Base-by-base conservation (phyloP, 257 asterid genomes). In the Euphrasia confusa region DNA sequence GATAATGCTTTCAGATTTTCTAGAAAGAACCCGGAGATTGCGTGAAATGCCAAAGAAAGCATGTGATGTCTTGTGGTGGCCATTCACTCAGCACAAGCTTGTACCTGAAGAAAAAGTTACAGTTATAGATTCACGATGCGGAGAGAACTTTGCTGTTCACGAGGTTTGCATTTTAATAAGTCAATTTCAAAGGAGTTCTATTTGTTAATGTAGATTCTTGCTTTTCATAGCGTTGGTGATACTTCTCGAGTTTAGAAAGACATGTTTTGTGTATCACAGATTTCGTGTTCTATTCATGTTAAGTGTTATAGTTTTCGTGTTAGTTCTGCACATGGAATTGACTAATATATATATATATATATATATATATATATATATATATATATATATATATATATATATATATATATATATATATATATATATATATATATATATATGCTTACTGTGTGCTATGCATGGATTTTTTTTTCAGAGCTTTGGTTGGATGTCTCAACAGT, bases 81-180 rank as follows among this genome's bases (percentile, higher is more conserved):
- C 99, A 47, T 93, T 93, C 80, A 93, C 99, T 70, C 99, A 93
- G 74, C 99, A 93, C 77, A 85, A 76, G 61, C 82, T 87, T 66
- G 94, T 93, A 58, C 78, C 94, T 35, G 80, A 81, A 73, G 92
- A 81, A 75, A 84, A 83, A 58, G 87, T 89, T 56, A 89, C 91
- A n/a, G 87, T 87, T 33, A 93, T 93, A 70, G 99, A 93, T 78
- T 93, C 97, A 28, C 97, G 99, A 56, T 85, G 95, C 56, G 99
- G 99, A 60, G 99, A 89, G 80, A 89, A 84, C 76, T 89, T 93
- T 55, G 77, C 96, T 10, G 87, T 93, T 67, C 82, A 77, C 72
- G 82, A 85, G 97, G 97, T 93, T 69, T 30, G 75, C 66, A 53
- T 69, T 72, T 68, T 49, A 39, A 32, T 27, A 50, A 52, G 61